Percentiles rank a stretch among this genome's conserved stretches.
These are phyloP conservation scores for Colletotrichum euphorbiae DNA, from an alignment of 2,329 filamentous ascomycete genomes.

Conservation along the genomic window DNA sequence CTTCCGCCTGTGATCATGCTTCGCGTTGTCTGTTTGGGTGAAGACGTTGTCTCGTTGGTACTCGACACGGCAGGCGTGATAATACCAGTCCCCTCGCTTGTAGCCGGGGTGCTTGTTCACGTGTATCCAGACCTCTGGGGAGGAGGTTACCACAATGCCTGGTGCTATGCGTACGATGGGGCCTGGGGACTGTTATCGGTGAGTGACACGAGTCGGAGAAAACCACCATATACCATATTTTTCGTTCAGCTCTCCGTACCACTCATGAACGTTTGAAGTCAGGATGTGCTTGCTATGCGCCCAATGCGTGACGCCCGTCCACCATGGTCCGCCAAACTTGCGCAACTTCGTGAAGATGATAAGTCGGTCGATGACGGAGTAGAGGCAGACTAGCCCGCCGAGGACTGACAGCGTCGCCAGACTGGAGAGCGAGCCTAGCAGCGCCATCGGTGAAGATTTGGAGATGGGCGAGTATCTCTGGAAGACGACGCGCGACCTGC, in stretches of 20 bases:
- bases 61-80: slow-evolving; percentile 59
- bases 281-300: slow-evolving; percentile 45
- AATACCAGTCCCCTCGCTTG: slow-evolving; percentile 56
- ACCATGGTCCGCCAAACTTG: slow-evolving; percentile 42
- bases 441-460: background rate
- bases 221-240: slow-evolving; percentile 46
- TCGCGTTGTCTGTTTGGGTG: slow-evolving; percentile 59
- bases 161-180: slow-evolving; percentile 55
- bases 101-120: slow-evolving; percentile 57
- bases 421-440: background rate
- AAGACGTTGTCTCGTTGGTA: slow-evolving; percentile 65
- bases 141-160: slow-evolving; percentile 60
- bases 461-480: too few relatives aligned
- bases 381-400: background rate
- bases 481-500: too few relatives aligned
- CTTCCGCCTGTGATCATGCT: slow-evolving; percentile 58
- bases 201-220: slow-evolving; percentile 10
- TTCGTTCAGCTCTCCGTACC: slow-evolving; percentile 44
- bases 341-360: slow-evolving; percentile 38
- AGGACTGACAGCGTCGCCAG: background rate
- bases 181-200: slow-evolving; percentile 25
- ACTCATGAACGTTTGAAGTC: slow-evolving; percentile 42
- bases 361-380: background rate
- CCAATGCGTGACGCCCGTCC: slow-evolving; percentile 41
- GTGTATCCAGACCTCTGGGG: slow-evolving; percentile 58